Percentiles rank a stretch among this genome's conserved stretches.
phyloP scores from a whole-genome alignment of 2,329 filamentous ascomycete genomes.

The Paradendryphiella salina region DNA sequence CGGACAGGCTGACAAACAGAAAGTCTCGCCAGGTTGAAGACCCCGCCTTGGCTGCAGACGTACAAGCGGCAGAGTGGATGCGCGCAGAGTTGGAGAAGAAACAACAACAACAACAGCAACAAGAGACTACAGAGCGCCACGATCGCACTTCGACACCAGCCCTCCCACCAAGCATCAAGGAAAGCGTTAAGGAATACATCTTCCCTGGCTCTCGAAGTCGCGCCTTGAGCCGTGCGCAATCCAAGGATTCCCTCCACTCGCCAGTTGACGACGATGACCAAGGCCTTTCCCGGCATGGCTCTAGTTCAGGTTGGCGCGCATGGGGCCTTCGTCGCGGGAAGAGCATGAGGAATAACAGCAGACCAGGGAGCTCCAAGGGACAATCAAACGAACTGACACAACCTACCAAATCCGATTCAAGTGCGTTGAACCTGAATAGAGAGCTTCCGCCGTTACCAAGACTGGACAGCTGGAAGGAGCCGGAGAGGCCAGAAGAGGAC shows the following conservation, averaged over 20 bases:
- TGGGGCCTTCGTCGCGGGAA: constrained; percentile 45
- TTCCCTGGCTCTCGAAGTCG: constrained; percentile 42
- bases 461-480: constrained; percentile 48
- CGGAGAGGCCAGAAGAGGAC: constrained; percentile 20
- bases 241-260: constrained; percentile 38
- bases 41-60: constrained; percentile 46
- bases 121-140: constrained; percentile 27
- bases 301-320: constrained; percentile 44
- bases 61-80: constrained; percentile 51
- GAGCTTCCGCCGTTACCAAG: constrained; percentile 54
- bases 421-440: constrained; percentile 50
- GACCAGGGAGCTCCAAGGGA: constrained; percentile 37
- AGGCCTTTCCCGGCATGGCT: constrained; percentile 31
- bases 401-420: constrained; percentile 32
- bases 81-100: constrained; percentile 51
- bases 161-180: constrained; percentile 44
- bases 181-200: constrained; percentile 50
- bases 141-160: constrained; percentile 25
- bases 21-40: constrained; percentile 44
- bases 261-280: constrained; percentile 16
- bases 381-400: constrained; percentile 28
- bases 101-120: constrained; percentile 33
- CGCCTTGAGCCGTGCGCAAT: constrained; percentile 39
- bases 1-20: constrained; percentile 24
- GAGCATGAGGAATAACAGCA: constrained; percentile 40